Conservation (phyloP, 108 stramenopile genomes). For the Skeletonema grethae region DNA sequence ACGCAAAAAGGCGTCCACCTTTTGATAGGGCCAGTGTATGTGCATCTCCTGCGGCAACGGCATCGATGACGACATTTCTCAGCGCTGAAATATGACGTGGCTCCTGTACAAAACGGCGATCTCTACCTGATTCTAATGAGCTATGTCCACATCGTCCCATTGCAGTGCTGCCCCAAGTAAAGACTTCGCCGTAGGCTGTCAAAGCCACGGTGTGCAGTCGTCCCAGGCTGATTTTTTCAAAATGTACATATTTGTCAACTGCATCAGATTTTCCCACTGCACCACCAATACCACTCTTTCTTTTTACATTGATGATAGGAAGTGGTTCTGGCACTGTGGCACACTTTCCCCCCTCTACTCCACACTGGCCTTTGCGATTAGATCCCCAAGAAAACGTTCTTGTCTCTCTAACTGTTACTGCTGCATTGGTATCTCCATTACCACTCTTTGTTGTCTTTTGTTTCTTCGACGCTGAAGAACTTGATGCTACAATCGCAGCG, state of each 20-base stretch:
- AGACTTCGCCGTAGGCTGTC: constrained; percentile 66
- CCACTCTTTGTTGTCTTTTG: neutral
- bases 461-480: constrained; percentile 1
- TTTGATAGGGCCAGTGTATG: constrained; percentile 91
- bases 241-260: constrained; percentile 44
- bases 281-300: constrained; percentile 10
- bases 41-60: constrained; percentile 88
- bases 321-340: constrained; percentile 52
- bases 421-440: neutral
- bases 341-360: constrained; percentile 51
- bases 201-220: constrained; percentile 74
- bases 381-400: constrained; percentile 70
- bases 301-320: constrained; percentile 41
- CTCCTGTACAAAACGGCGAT: constrained; percentile 45
- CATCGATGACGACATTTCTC: constrained; percentile 59
- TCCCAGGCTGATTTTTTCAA: constrained; percentile 66
- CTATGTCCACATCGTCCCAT: constrained; percentile 76
- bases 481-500: constrained; percentile 59
- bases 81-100: constrained; percentile 73
- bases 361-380: constrained; percentile 80
- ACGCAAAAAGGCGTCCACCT: constrained; percentile 87
- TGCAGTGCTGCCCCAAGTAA: constrained; percentile 77
- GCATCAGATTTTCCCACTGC: constrained; percentile 5
- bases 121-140: constrained; percentile 30
- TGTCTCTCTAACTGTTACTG: constrained; percentile 48